Percentiles rank a stretch among this genome's conserved stretches.
phyloP scores from a whole-genome alignment of 495 filamentous ascomycete genomes.

The Penicillium coffeae region DNA sequence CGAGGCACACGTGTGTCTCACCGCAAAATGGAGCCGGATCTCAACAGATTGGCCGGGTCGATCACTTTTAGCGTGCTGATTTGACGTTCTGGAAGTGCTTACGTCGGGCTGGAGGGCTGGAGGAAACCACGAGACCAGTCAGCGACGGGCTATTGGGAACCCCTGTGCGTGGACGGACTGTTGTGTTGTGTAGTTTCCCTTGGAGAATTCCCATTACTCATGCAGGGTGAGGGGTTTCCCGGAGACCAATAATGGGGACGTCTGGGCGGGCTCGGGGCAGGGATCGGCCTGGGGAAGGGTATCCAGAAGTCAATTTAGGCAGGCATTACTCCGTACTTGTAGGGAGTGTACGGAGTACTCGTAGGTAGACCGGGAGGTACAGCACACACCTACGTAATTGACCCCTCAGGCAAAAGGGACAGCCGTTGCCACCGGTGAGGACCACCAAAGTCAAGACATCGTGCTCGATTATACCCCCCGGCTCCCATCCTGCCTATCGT shows the following conservation, averaged over 20 bases:
- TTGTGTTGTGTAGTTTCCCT: not conserved
- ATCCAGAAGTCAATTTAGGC: not conserved
- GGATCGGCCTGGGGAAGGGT: not conserved
- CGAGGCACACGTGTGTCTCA: constrained; percentile 5
- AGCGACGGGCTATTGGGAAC: not conserved
- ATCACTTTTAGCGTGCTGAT: constrained; percentile 9
- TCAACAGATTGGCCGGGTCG: constrained; percentile 7
- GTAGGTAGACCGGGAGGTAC: not conserved
- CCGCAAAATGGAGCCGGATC: not conserved
- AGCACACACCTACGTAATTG: too few species aligned
- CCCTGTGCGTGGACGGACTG: too few species aligned
- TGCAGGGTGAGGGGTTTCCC: constrained; percentile 5
- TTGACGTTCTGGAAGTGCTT: constrained; percentile 7
- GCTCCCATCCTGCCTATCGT: not conserved
- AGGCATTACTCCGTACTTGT: constrained; percentile 2
- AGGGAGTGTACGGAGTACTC: constrained; percentile 16
- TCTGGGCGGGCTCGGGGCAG: not conserved
- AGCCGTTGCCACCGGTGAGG: too few species aligned
- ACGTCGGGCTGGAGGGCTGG: not conserved
- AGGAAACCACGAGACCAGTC: not conserved
- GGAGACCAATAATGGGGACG: constrained; percentile 10
- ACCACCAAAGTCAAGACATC: too few species aligned
- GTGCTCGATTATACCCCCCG: not conserved
- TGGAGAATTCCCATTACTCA: constrained; percentile 7
- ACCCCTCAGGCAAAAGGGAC: too few species aligned